These are phyloP conservation scores for Emericellopsis cladophorae DNA, from an alignment of 2,329 filamentous ascomycete species.

Conservation along the genomic window DNA sequence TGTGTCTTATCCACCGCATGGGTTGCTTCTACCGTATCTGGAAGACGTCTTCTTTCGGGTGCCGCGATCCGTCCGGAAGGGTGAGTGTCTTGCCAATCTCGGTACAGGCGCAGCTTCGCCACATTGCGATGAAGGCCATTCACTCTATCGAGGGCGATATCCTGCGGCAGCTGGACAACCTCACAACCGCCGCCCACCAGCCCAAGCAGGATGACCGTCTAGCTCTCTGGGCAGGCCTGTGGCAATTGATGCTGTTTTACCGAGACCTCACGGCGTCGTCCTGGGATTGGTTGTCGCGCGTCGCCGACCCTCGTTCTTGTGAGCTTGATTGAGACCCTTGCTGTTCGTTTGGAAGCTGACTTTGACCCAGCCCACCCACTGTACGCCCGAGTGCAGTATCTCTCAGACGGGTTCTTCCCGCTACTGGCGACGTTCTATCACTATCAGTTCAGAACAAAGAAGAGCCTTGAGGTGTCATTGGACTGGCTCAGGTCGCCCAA, in stretches of 20 bases:
- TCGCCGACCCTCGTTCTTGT: too few relatives aligned
- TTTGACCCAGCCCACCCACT: background rate
- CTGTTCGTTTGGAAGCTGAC: too few relatives aligned
- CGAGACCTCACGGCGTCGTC: constrained; percentile 23
- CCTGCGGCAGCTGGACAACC: constrained; percentile 23
- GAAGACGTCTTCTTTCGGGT: constrained; percentile 28
- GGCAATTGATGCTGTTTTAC: constrained; percentile 37
- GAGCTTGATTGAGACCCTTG: too few relatives aligned
- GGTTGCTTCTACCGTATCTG: constrained; percentile 38
- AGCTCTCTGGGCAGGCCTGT: constrained; percentile 33
- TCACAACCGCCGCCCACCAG: constrained; percentile 7
- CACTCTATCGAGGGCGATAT: constrained; percentile 24
- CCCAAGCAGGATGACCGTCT: constrained; percentile 25
- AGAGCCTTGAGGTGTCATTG: constrained; percentile 23
- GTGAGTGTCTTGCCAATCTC: constrained; percentile 22
- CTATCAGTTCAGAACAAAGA: constrained; percentile 26
- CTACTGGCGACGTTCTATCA: constrained; percentile 25
- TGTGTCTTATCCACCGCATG: constrained; percentile 29
- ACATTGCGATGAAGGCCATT: constrained; percentile 23
- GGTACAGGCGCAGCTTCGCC: constrained; percentile 25
- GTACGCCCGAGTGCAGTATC: background rate
- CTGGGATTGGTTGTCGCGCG: background rate
- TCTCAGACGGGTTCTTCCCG: constrained; percentile 19
- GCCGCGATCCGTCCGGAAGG: constrained; percentile 22
- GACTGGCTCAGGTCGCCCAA: constrained; percentile 20